These are phyloP conservation scores for Geum urbanum DNA, from an alignment of 306 rosid species.

Conservation along the genomic window DNA sequence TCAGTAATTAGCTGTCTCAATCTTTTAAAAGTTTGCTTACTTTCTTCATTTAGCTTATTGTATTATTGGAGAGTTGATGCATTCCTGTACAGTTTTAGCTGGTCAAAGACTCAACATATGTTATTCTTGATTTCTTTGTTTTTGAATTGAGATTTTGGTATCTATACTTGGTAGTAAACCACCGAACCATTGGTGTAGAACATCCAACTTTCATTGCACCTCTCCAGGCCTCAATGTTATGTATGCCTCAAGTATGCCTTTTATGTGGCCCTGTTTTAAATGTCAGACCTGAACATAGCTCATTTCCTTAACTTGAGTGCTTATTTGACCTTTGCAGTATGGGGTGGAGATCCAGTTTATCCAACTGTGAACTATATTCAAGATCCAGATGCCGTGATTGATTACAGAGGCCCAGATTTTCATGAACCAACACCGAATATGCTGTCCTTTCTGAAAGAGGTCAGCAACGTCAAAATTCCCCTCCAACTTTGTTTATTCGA, in stretches of 20 bases:
- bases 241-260: background rate
- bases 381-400: conserved; percentile 80
- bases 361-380: conserved; percentile 94
- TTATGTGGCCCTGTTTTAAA: background rate
- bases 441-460: conserved; percentile 78
- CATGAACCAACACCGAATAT: conserved; percentile 92
- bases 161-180: background rate
- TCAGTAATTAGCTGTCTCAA: conserved; percentile 18
- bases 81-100: background rate
- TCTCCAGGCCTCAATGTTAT: background rate
- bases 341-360: conserved; percentile 99
- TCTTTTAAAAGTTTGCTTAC: background rate
- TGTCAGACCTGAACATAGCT: background rate
- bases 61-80: background rate
- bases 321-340: conserved; percentile 58
- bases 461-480: conserved; percentile 23
- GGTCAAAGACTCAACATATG: background rate
- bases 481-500: background rate
- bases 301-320: conserved; percentile 2
- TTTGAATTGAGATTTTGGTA: background rate
- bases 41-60: background rate
- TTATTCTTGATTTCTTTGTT: background rate
- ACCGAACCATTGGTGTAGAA: background rate
- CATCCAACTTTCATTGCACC: background rate
- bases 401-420: conserved; percentile 86